Percentiles rank a stretch among this genome's conserved stretches.
Evolutionary conservation across 129 eudicot genomes (phyloP).

Genomic region (Flaveria ramosissima): DNA sequence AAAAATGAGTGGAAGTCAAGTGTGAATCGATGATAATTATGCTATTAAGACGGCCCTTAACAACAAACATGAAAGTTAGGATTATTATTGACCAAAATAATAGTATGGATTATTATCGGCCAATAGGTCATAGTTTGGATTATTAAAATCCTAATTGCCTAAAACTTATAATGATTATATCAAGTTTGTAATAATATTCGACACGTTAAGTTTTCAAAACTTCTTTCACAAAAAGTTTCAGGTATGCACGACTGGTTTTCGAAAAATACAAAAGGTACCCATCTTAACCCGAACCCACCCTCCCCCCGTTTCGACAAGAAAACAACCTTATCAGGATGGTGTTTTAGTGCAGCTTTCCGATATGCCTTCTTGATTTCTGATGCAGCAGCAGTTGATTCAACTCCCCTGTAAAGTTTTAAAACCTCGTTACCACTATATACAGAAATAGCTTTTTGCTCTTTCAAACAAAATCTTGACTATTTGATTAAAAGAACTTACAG

Average conservation of each 20-base stretch:
- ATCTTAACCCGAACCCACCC: neutral
- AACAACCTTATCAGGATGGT: conserved; percentile 96
- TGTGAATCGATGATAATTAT: too few relatives aligned
- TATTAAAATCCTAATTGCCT: too few relatives aligned
- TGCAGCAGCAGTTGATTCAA: conserved; percentile 72
- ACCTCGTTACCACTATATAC: neutral
- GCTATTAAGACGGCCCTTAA: too few relatives aligned
- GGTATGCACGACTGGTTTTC: neutral
- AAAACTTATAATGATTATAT: neutral
- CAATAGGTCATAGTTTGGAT: too few relatives aligned
- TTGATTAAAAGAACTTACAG: conserved; percentile 51
- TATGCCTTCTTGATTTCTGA: conserved; percentile 93
- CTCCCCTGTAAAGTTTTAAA: conserved; percentile 59
- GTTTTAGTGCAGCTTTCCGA: conserved; percentile 93
- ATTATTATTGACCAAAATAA: too few relatives aligned
- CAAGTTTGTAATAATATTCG: neutral
- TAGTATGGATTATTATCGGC: too few relatives aligned
- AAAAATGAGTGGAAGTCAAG: too few relatives aligned
- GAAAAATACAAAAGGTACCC: neutral
- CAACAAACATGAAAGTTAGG: too few relatives aligned
- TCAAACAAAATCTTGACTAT: neutral
- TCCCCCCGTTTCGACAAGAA: neutral
- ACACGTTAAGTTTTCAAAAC: neutral
- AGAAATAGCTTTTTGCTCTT: neutral
- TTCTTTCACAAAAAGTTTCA: neutral